Evolutionary conservation across 768 basidiomycete species (phyloP).

Genomic region (Infundibulicybe gibba): DNA sequence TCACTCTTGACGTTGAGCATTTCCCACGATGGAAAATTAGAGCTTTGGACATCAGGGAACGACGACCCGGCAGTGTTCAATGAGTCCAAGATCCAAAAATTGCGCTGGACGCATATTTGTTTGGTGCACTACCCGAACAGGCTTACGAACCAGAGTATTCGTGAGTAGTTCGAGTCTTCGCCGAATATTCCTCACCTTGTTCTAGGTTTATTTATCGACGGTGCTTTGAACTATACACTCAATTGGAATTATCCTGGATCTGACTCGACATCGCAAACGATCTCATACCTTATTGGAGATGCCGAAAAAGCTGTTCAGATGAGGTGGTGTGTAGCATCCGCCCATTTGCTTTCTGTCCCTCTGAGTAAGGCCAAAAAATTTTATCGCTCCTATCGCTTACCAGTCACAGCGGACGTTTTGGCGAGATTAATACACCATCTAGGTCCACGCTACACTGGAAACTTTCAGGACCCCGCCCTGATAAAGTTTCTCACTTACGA

Average conservation of each 20-base stretch:
- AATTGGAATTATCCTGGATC: constrained; percentile 62
- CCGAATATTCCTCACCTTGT: constrained; percentile 1
- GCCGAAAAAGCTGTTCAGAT: constrained; percentile 33
- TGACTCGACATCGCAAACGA: constrained; percentile 29
- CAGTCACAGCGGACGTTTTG: constrained; percentile 56
- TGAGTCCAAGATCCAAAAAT: constrained; percentile 42
- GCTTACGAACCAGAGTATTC: constrained; percentile 51
- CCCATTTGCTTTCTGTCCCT: constrained; percentile 56
- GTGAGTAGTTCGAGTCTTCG: constrained; percentile 32
- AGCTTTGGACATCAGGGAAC: constrained; percentile 37
- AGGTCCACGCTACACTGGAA: constrained; percentile 72
- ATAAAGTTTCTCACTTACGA: constrained; percentile 82
- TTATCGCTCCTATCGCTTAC: constrained; percentile 4
- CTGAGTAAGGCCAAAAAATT: constrained; percentile 36
- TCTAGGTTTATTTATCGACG: constrained; percentile 76
- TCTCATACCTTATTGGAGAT: constrained; percentile 57
- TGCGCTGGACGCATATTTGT: constrained; percentile 70
- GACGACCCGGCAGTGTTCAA: constrained; percentile 38
- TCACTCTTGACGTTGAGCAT: constrained; percentile 42
- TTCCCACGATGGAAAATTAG: constrained; percentile 54
- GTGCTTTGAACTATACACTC: constrained; percentile 57
- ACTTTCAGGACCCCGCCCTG: constrained; percentile 70
- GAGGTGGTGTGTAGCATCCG: constrained; percentile 70
- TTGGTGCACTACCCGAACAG: constrained; percentile 64
- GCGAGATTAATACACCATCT: constrained; percentile 77